Base-by-base conservation (phyloP, 2,329 filamentous ascomycete genomes). In the Leptodontidium sp. region DNA sequence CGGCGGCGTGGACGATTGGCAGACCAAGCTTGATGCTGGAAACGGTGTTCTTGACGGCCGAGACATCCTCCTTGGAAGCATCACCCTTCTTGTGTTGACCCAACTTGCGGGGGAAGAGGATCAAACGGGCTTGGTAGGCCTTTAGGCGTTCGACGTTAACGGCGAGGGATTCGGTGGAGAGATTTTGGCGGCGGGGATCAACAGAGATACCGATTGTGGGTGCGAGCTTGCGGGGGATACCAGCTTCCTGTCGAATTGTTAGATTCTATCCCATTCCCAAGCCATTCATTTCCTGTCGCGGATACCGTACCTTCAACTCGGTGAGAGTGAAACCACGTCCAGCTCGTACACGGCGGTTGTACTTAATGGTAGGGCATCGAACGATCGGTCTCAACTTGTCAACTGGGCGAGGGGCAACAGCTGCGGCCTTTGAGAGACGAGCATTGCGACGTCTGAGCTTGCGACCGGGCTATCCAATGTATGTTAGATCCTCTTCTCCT, bases 81-180 rank as follows among this genome's bases (percentile, higher is more conserved):
- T 97, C 93, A 83, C 93, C 93, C 83, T 92, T 91, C 93, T 97
- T 98, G 86, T 91, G 89, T 86, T 96, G 90, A 86, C 94, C 94
- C 82, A 90, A 90, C 86, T 93, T 94, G 88, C 94, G 93, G 82
- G 96, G 96, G 89, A 99, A 98, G 82, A 99, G 90, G 83, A 99
- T 97, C 81, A 99, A 87, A 81, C 94, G 93, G 82, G 91, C 90
- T 87, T 92, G 93, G 94, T 97, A 99, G 83, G 93, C 93, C 90
- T 98, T 94, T 82, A 99, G 93, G 82, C 96, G 96, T 84, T 92
- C 92, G 79, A 99, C 95, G 86, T 99, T 99, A 88, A 88, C 88
- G 83, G 93, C 88, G 79, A 98, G 91, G 76, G 92, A 92, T 90
- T 98, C 96, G 87, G 97, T 93, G 81, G 91, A 96, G 81, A 97